phyloP scores from a whole-genome alignment of 78 protist species.

The Dictyostelium citrinum region DNA sequence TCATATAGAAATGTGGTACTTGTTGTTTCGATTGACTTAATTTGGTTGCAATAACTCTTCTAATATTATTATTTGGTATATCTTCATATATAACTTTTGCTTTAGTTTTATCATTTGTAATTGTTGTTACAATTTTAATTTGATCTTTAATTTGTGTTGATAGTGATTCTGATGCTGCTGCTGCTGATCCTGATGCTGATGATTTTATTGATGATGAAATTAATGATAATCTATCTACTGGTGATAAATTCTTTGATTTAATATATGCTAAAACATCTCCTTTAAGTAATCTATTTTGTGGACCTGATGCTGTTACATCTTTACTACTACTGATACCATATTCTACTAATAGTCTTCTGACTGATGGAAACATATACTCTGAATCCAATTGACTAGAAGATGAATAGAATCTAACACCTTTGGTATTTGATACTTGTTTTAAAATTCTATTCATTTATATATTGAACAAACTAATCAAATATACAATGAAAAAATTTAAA shows the following conservation, averaged over 20 bases:
- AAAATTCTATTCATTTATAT: neutral
- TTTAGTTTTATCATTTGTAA: neutral
- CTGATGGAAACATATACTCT: slow-evolving; percentile 64
- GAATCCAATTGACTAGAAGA: neutral
- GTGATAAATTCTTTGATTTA: slow-evolving; percentile 37
- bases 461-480: neutral
- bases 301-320: slow-evolving; percentile 46
- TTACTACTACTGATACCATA: neutral
- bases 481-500: neutral
- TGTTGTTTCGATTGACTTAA: slow-evolving; percentile 59
- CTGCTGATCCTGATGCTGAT: neutral
- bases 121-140: neutral
- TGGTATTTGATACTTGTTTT: neutral
- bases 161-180: neutral
- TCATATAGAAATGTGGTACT: slow-evolving; percentile 81
- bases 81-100: slow-evolving; percentile 28
- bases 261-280: slow-evolving; percentile 55
- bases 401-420: neutral
- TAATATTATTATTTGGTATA: slow-evolving; percentile 60
- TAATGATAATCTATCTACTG: neutral
- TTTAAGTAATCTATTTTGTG: slow-evolving; percentile 40
- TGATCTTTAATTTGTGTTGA: neutral
- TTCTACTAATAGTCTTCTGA: slow-evolving; percentile 24
- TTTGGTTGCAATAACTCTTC: slow-evolving; percentile 75
- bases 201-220: neutral